phyloP scores from a whole-genome alignment of 2,329 filamentous ascomycete species.

The Achaetomium macrosporum region DNA sequence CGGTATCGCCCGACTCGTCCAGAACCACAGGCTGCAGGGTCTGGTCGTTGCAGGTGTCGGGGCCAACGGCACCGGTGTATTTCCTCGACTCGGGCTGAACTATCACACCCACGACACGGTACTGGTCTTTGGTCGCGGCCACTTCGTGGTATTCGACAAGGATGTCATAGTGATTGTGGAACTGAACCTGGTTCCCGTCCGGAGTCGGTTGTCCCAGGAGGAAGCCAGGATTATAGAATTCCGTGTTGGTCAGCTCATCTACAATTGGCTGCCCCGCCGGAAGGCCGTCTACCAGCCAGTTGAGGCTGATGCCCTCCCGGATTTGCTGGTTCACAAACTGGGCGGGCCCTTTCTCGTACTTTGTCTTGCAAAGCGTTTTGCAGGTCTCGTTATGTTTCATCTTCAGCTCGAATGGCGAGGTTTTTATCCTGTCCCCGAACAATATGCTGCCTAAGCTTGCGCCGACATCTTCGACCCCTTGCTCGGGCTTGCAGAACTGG shows the following conservation, averaged over 20 bases:
- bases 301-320: slow-evolving; percentile 79
- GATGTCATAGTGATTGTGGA: slow-evolving; percentile 98
- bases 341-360: slow-evolving; percentile 59
- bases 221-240: slow-evolving; percentile 91
- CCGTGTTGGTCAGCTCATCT: slow-evolving; percentile 68
- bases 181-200: slow-evolving; percentile 47
- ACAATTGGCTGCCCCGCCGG: slow-evolving; percentile 79
- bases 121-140: slow-evolving; percentile 57
- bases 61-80: slow-evolving; percentile 54
- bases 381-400: slow-evolving; percentile 88
- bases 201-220: slow-evolving; percentile 59
- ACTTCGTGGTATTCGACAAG: slow-evolving; percentile 86
- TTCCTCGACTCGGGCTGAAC: slow-evolving; percentile 73
- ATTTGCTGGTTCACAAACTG: slow-evolving; percentile 81
- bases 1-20: slow-evolving; percentile 48
- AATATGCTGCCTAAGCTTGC: slow-evolving; percentile 94
- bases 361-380: slow-evolving; percentile 67
- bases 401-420: slow-evolving; percentile 83
- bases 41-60: slow-evolving; percentile 40
- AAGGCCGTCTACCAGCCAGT: slow-evolving; percentile 92
- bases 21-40: slow-evolving; percentile 56
- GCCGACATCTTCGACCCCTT: slow-evolving; percentile 69
- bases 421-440: slow-evolving; percentile 94
- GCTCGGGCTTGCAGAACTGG: slow-evolving; percentile 77
- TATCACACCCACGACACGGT: slow-evolving; percentile 84